Conservation (phyloP, 2,329 filamentous ascomycete genomes). For the Exophiala sideris region DNA sequence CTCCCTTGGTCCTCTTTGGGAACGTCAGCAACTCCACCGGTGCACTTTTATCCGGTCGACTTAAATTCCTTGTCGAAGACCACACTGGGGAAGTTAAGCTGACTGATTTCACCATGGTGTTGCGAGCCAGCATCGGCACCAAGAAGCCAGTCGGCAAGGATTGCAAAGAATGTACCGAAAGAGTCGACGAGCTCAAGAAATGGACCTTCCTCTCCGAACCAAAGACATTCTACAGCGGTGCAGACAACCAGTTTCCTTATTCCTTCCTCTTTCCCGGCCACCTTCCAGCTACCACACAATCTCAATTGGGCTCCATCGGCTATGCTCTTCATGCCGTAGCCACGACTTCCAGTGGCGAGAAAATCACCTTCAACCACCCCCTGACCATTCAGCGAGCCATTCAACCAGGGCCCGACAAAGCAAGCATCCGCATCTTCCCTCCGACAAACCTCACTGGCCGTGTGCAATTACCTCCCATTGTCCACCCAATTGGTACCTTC, state of each 20-base stretch:
- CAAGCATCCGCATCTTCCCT: constrained; percentile 90
- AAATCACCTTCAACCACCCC: constrained; percentile 63
- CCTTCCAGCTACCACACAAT: constrained; percentile 79
- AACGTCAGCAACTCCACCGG: constrained; percentile 71
- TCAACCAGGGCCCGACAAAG: constrained; percentile 73
- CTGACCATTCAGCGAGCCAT: constrained; percentile 78
- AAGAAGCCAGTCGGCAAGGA: constrained; percentile 79
- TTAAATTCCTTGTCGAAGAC: constrained; percentile 70
- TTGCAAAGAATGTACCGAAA: constrained; percentile 71
- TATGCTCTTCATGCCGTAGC: constrained; percentile 73
- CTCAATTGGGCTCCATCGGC: constrained; percentile 66
- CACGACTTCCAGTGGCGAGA: constrained; percentile 59
- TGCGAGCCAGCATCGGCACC: constrained; percentile 68
- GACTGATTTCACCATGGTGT: constrained; percentile 67
- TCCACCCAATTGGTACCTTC: constrained; percentile 82
- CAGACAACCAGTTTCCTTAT: constrained; percentile 79
- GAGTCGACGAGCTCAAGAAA: constrained; percentile 68
- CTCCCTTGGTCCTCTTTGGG: constrained; percentile 81
- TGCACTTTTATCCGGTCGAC: constrained; percentile 77
- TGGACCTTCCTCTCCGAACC: constrained; percentile 71
- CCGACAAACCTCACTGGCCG: constrained; percentile 89
- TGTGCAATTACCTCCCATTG: constrained; percentile 75
- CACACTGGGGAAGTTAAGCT: constrained; percentile 59
- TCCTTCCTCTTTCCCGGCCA: constrained; percentile 81
- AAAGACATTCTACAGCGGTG: constrained; percentile 43